Base-by-base conservation (phyloP, 2,329 filamentous ascomycete species). In the Neonectria neomacrospora region DNA sequence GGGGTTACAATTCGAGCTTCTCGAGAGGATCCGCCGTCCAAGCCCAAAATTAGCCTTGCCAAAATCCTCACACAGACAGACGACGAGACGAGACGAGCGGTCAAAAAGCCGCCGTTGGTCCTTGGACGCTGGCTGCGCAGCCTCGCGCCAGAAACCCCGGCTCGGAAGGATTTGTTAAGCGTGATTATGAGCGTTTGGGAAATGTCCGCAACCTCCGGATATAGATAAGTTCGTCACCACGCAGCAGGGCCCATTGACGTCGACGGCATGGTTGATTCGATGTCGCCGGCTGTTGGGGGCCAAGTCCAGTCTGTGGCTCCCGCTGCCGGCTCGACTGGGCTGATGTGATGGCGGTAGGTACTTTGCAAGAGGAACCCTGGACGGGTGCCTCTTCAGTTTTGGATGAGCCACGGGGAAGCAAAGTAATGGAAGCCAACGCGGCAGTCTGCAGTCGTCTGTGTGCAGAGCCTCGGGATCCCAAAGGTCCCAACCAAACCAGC, bases 1-100 rank as follows among this genome's bases (percentile, higher is more conserved):
- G 61, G 65, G 65, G 54, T 37, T 14, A 37, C 6, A 37, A 44
- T 47, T 47, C 32, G 23, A 4, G 5, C 26, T 11, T 42, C 53
- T 26, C 28, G 44, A 61, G 34, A 56, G 42, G 42, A 42, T 59
- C 39, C 45, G 44, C 22, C 34, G 32, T 52, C 50, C 53, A 67
- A 58, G 51, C 64, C 54, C 50, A 64, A 65, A 73, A 61, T 73
- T 70, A 73, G 66, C 71, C 67, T 70, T 68, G 53, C 65, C 56
- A 56, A 55, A 64, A 42, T 58, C n/a, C 54, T 61, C 53, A 63
- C 50, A 51, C 12, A 60, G 39, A 34, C 32, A 6, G 6, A n/a
- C n/a, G 23, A 26, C 23, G 23, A 26, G 23, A 26, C 20, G 55
- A 57, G 37, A 51, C 56, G 54, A 37, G 53, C 45, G 42, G 53